Base-by-base conservation (phyloP, 2,329 filamentous ascomycete species). In the Lachnellula suecica region DNA sequence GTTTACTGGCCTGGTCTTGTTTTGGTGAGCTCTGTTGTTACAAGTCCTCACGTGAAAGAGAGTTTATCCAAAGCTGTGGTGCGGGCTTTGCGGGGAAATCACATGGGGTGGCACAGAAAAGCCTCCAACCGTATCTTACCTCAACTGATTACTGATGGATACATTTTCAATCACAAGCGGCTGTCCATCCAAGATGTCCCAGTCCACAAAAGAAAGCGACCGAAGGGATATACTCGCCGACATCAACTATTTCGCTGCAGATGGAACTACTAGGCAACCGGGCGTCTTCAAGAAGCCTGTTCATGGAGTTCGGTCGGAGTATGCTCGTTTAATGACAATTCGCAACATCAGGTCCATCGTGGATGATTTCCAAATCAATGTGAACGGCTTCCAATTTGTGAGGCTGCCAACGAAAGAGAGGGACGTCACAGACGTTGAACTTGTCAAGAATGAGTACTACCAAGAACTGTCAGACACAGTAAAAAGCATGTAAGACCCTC, bases 311-410 rank as follows among this genome's bases (percentile, higher is more conserved):
- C 9, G 4, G 19, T 11, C 23, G 2, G 46, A n/a, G 22, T 15
- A 41, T 13, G 22, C 46, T 22, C 46, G 46, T 13, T 29, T 1
- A 7, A 49, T 49, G 37, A 43, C 10, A 15, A 31, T 49, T 11
- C 46, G n/a, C 20, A n/a, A 51, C 17, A 20, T 47, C 8, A 20
- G 49, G 20, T 22, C 31, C 10, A 34, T 47, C 4, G 49, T 29
- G 27, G 20, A 42, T 11, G 20, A 38, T 8, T 47, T 51, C 38
- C 25, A 46, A 22, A 40, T 51, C 9, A 38, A 51, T 20, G 24
- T n/a, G n/a, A 51, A 47, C 24, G 49, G 49, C 6, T 51, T 51
- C 23, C 22, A 51, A 38, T 51, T 47, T 17, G 25, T 41, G 22
- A 41, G 41, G 24, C 23, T 51, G 22, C 23, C 42, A 13, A 10